Base-by-base conservation (phyloP, 2,329 filamentous ascomycete species). In the Nothophaeocryptopus gaeumannii region DNA sequence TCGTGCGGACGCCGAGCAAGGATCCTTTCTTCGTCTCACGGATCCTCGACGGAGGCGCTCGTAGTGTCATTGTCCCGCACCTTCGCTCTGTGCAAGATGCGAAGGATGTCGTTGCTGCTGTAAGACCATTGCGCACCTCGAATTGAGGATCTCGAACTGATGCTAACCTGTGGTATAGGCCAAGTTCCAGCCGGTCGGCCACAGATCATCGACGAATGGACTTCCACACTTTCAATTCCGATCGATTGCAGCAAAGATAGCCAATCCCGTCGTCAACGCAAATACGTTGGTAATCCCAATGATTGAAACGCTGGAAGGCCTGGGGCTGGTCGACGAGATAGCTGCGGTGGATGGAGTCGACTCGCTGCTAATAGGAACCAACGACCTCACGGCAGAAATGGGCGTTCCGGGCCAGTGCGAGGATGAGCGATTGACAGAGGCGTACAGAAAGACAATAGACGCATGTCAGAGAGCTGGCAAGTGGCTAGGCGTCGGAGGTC, bases 361-460 rank as follows among this genome's bases (percentile, higher is more conserved):
- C 50, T 68, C 62, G 1, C 57, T 76, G 0, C 59, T 76, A 2
- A 68, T 75, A 14, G 73, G 74, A 5, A 70, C 72, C 1, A 75
- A 75, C 41, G 74, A 75, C 48, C 57, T 76, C 41, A 70, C 63
- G 14, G 67, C 70, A 1, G 73, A 75, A 36, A 65, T 75, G 61
- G 73, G 72, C 0, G 73, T 72, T 29, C 70, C 70, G 0, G 71
- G 72, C 2, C 58, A 72, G 37, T 73, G 69, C 46, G 70, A 73
- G 32, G 67, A 70, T 53, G 56, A 64, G 1, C 34, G 55, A 8
- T 67, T 65, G 37, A 43, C 62, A 34, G 49, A 68, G 5, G 58
- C 67, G 0, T 63, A 70, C 5, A 54, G 66, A 34, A 70, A 68
- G 48, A 67, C 66, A 2, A 68, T 71, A 12, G 54, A 57, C 5